Evolutionary conservation across 352 stramenopile genomes (phyloP).

Genomic region (Aphanomyces euteiches): DNA sequence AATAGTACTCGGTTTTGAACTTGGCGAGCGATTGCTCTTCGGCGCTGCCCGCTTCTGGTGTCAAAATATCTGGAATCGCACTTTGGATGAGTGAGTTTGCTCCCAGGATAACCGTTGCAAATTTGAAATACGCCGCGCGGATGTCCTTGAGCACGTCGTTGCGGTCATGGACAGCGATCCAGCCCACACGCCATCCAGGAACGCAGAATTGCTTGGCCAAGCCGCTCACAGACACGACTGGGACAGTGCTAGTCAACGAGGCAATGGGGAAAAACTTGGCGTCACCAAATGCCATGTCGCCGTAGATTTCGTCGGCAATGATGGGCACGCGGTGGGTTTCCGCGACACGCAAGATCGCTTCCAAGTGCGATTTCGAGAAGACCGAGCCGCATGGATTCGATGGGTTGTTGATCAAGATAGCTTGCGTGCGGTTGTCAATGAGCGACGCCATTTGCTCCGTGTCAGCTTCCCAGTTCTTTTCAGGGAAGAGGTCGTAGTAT

Average conservation of each 20-base stretch:
- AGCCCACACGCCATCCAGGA: constrained; percentile 94
- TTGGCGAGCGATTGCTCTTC: constrained; percentile 55
- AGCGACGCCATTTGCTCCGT: constrained; percentile 87
- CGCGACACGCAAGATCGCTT: constrained; percentile 69
- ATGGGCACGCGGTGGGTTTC: constrained; percentile 89
- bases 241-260: constrained; percentile 70
- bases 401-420: constrained; percentile 95
- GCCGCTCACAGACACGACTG: constrained; percentile 74
- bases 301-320: constrained; percentile 87
- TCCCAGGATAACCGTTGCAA: constrained; percentile 92
- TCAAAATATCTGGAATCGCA: constrained; percentile 79
- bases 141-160: constrained; percentile 75
- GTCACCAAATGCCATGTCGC: constrained; percentile 73
- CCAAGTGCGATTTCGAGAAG: constrained; percentile 83
- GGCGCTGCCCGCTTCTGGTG: constrained; percentile 49
- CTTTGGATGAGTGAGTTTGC: constrained; percentile 88
- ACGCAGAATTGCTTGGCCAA: constrained; percentile 95
- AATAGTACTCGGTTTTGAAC: constrained; percentile 86
- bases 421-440: constrained; percentile 79
- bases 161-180: constrained; percentile 93
- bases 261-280: constrained; percentile 83
- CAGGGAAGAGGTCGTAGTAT: constrained; percentile 87
- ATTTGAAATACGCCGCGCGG: constrained; percentile 81
- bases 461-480: constrained; percentile 91
- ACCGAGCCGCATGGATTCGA: constrained; percentile 94